phyloP scores from a whole-genome alignment of 73 alveolate genomes.

The Durusdinium trenchii region DNA sequence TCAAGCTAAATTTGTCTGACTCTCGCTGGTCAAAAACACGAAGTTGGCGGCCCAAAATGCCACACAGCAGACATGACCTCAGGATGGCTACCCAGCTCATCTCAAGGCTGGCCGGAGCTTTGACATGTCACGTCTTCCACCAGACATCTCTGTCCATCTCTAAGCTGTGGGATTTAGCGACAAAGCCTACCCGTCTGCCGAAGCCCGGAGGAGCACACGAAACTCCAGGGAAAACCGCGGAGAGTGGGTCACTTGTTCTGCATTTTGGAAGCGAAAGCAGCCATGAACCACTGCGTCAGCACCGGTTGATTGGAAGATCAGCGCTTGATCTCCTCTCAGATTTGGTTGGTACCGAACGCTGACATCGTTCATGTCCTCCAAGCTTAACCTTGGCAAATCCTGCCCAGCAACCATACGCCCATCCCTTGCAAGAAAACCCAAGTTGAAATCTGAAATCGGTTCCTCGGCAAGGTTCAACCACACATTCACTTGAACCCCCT shows the following conservation, averaged over 20 bases:
- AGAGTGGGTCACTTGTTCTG: constrained; percentile 30
- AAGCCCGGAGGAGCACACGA: constrained; percentile 53
- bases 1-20: too few relatives aligned
- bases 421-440: constrained; percentile 59
- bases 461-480: constrained; percentile 59
- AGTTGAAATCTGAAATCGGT: constrained; percentile 63
- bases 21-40: too few relatives aligned
- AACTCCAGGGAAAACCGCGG: constrained; percentile 81
- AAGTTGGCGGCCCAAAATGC: too few relatives aligned
- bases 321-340: constrained; percentile 21
- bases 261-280: constrained; percentile 76
- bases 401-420: constrained; percentile 35
- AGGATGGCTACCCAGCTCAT: too few relatives aligned
- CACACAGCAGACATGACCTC: too few relatives aligned
- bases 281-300: constrained; percentile 76
- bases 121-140: too few relatives aligned
- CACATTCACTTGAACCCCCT: constrained; percentile 81
- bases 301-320: constrained; percentile 85
- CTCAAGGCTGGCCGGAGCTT: too few relatives aligned
- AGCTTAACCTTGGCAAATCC: neutral
- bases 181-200: too few relatives aligned
- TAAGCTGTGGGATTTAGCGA: too few relatives aligned
- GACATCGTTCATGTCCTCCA: constrained; percentile 47
- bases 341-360: constrained; percentile 44
- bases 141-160: too few relatives aligned